A percentile compares a stretch with the other conserved stretches of the same genome.
phyloP scores from a whole-genome alignment of 306 rosid genomes.

The Myrica gale region DNA sequence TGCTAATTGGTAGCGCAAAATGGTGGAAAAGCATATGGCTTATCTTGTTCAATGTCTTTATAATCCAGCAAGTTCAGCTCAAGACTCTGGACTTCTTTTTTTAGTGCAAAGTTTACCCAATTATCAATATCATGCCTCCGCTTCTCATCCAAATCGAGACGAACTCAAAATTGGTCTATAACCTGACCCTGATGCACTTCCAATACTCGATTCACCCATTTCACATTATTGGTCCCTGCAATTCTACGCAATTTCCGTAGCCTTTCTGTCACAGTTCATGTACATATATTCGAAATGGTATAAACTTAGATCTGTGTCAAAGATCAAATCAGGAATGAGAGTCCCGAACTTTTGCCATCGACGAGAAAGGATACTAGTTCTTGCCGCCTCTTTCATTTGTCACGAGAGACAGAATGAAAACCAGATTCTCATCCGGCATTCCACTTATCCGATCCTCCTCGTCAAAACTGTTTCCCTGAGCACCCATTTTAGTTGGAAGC shows the following conservation, averaged over 20 bases:
- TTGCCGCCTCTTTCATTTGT: conserved; percentile 7
- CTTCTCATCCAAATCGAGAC: not conserved
- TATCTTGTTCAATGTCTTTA: too few species aligned
- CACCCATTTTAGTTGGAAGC: too few species aligned
- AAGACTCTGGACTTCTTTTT: not conserved
- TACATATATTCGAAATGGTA: not conserved
- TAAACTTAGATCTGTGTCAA: conserved; percentile 1
- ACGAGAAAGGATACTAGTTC: conserved; percentile 9
- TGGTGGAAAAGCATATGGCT: not conserved
- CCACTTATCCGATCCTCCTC: not conserved
- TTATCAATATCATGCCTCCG: not conserved
- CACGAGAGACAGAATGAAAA: conserved; percentile 6
- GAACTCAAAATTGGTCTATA: conserved; percentile 7
- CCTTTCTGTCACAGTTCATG: too few species aligned
- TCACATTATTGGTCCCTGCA: not conserved
- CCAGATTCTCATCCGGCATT: conserved; percentile 16
- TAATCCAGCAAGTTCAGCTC: conserved; percentile 1
- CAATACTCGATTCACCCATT: conserved; percentile 2
- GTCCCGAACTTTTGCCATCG: conserved; percentile 5
- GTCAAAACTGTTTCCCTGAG: not conserved
- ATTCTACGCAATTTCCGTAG: too few species aligned
- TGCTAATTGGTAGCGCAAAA: not conserved
- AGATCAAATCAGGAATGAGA: conserved; percentile 7
- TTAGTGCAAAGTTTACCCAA: conserved; percentile 9
- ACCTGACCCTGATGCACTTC: not conserved